Evolutionary conservation across 192 early-diverging fungal genomes (phyloP).

Genomic region (Jimgerdemannia flammicorona): DNA sequence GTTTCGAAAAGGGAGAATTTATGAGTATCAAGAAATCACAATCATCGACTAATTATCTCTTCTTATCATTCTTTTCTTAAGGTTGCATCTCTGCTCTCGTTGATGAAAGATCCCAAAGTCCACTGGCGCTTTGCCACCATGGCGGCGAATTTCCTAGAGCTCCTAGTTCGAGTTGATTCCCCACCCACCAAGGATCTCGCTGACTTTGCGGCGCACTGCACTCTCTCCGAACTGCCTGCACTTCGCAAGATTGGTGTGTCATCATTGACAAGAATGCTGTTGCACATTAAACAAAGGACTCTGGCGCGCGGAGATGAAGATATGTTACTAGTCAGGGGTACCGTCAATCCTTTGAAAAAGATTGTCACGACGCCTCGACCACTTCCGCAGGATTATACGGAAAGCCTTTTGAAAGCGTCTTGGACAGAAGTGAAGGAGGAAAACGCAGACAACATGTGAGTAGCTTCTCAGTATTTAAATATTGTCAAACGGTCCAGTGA

Average conservation of each 20-base stretch:
- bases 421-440: slow-evolving; percentile 6
- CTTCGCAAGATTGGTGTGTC: slow-evolving; percentile 65
- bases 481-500: slow-evolving; percentile 4
- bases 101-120: slow-evolving; percentile 54
- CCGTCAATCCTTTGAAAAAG: slow-evolving; percentile 38
- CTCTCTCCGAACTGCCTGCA: slow-evolving; percentile 69
- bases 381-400: slow-evolving; percentile 30
- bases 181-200: slow-evolving; percentile 49
- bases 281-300: slow-evolving; percentile 69
- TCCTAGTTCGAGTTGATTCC: slow-evolving; percentile 60
- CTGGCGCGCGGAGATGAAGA: slow-evolving; percentile 44
- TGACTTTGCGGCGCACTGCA: slow-evolving; percentile 50
- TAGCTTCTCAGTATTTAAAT: not conserved
- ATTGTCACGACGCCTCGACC: slow-evolving; percentile 29
- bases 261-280: slow-evolving; percentile 55
- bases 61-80: slow-evolving; percentile 1
- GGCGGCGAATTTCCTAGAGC: slow-evolving; percentile 76
- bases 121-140: slow-evolving; percentile 86
- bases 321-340: slow-evolving; percentile 34
- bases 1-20: too few species aligned
- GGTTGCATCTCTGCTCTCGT: slow-evolving; percentile 45
- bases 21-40: too few species aligned
- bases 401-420: slow-evolving; percentile 26
- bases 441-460: slow-evolving; percentile 26
- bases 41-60: not conserved